A percentile compares a stretch with the other conserved stretches of the same genome.
These are phyloP conservation scores for Rubroshorea leprosula DNA, from an alignment of 345 rosid genomes.

Conservation along the genomic window DNA sequence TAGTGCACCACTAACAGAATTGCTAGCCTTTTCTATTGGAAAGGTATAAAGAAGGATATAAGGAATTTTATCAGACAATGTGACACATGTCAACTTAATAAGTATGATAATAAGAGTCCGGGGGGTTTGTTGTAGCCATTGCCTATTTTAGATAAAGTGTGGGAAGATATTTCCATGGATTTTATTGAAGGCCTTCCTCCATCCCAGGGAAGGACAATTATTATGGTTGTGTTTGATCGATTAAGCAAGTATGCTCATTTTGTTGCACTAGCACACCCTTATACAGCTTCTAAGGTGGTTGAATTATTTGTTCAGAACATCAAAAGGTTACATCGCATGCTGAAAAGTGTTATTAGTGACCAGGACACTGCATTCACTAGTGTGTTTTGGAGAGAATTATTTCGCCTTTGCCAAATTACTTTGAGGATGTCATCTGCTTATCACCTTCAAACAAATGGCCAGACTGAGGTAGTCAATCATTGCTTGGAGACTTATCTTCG, in stretches of 20 bases:
- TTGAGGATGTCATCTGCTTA: neutral
- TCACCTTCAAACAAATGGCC: neutral
- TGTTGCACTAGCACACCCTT: neutral
- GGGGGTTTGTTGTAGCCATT: neutral
- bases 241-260: neutral
- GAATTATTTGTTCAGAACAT: neutral
- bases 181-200: neutral
- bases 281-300: neutral
- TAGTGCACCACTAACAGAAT: neutral
- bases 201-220: neutral
- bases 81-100: too few species aligned
- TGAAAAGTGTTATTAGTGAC: neutral
- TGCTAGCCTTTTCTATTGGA: neutral
- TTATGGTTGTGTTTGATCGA: neutral
- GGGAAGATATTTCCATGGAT: neutral
- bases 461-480: neutral
- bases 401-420: neutral
- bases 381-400: neutral
- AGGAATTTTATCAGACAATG: too few species aligned
- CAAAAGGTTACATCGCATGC: neutral
- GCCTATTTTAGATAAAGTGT: too few species aligned
- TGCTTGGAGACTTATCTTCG: neutral
- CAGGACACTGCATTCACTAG: neutral
- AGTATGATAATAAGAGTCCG: neutral
- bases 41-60: neutral